Base-by-base conservation (phyloP, 2,329 filamentous ascomycete genomes). In the Pseudogymnoascus sp. region DNA sequence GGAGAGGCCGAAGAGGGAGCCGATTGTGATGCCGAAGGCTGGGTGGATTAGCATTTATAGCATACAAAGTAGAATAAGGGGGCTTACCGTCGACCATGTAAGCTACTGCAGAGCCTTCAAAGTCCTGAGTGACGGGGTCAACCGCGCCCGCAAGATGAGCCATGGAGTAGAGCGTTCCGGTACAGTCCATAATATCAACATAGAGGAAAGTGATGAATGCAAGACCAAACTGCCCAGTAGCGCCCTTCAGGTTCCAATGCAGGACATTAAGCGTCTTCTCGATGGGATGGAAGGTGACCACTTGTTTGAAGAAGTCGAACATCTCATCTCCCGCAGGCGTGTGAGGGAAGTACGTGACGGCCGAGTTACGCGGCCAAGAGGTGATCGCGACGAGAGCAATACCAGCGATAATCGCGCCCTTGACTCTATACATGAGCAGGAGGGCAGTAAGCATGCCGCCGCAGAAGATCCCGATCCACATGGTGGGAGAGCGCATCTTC, bases 391-490 rank as follows among this genome's bases (percentile, higher is more conserved):
- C 91, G 26, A 96, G 83, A 26, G 93, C 74, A 67, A 96, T 95
- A 38, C 91, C 91, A 37, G 85, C 83, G 70, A 96, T 92, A 70
- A 96, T 89, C 63, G 91, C 91, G 64, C 91, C 91, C 77, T 93
- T 93, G 75, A 96, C 85, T 19, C 90, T 87, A 75, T 91, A 96
- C 79, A 93, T 84, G 87, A 93, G 89, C 62, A 96, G 78, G 67
- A 95, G 78, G 33, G 88, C 87, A 0, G 91, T 96, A 59, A 96
- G 77, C 66, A 96, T 82, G 65, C 91, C 90, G 46, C 91, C 90
- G 68, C 89, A 90, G 79, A 96, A 95, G 69, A 96, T 92, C 38
- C 91, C 91, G 61, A 96, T 82, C 91, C 91, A 96, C 84, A 96
- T 85, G 24, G 88, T 85, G 1, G 91, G 89, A 70, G 83, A 90